Evolutionary conservation across 495 filamentous ascomycete species (phyloP), one percentile per base, ranked within the genome.

Genomic region (Penicillium pancosmium): DNA sequence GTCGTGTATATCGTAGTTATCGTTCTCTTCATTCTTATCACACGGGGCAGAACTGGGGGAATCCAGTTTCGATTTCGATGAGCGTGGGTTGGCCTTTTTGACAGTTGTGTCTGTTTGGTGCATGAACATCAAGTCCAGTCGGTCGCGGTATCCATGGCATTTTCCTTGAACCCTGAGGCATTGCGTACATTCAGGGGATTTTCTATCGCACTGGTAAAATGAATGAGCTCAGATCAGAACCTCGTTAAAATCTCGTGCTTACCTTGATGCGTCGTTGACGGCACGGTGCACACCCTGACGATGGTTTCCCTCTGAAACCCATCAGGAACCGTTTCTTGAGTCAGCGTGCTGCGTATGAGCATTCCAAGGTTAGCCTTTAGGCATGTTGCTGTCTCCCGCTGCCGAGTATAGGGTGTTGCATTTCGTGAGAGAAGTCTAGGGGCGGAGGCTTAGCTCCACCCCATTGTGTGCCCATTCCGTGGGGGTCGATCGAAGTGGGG

Each of bases 181-280:
- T 50, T 59, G 57, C 31, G 57, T 23, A 31, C 50, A 59, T 5
- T 27, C 40, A 12, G 57, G 57, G 9, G 15, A 33, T 18, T 11
- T 6, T 15, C 40, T 40, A 33, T 59, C 57, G 23, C 57, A 59
- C 57, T 59, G 57, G 23, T 31, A 27, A 15, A 11, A 13, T 13
- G 53, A 31, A 34, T 49, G 21, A 43, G 18, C 44, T 35, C 6
- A 31, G 27, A 9, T 41, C 35, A 16, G 11, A 31, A 31, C 27
- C 27, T 31, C 21, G 6, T 40, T 27, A 16, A 11, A 38, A 18
- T 23, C 13, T 13, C 31, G 11, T n/a, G 35, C 56, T 35, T 52
- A 57, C 55, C 21, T 57, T 57, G 31, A 57, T 57, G 31, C 55
- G 47, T 16, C 55, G 52, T 43, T 40, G 34, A 18, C 52, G 52